phyloP scores from a whole-genome alignment of 2,329 filamentous ascomycete genomes.

The Trichophyton schoenleinii region DNA sequence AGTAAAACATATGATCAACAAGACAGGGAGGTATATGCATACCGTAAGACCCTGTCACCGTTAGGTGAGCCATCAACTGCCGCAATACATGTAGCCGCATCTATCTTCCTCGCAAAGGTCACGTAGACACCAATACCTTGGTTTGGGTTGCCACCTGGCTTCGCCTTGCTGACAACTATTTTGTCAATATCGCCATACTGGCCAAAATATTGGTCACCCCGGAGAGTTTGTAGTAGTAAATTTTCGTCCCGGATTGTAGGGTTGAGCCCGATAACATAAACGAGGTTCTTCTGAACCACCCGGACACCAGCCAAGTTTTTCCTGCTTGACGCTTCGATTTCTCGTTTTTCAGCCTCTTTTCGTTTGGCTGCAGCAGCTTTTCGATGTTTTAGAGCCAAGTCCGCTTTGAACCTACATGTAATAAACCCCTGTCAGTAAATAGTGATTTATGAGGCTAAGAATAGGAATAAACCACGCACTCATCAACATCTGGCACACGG shows the following conservation, averaged over 20 bases:
- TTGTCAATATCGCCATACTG: slow-evolving; percentile 98
- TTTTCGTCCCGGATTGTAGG: slow-evolving; percentile 88
- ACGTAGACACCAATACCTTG: slow-evolving; percentile 95
- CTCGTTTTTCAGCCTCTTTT: slow-evolving; percentile 90
- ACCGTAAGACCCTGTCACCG: slow-evolving; percentile 72
- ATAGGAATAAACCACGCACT: slow-evolving; percentile 48
- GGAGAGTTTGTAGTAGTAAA: slow-evolving; percentile 67
- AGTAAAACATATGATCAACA: neutral
- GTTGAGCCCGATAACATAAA: slow-evolving; percentile 91
- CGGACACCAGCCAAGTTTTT: slow-evolving; percentile 92
- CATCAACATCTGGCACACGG: slow-evolving; percentile 87
- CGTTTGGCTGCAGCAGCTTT: slow-evolving; percentile 83
- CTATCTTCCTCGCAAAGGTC: slow-evolving; percentile 86
- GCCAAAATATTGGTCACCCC: slow-evolving; percentile 87
- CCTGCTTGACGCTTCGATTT: slow-evolving; percentile 87
- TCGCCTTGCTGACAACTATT: slow-evolving; percentile 94
- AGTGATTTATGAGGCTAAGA: neutral
- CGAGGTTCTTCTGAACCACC: slow-evolving; percentile 95
- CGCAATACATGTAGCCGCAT: slow-evolving; percentile 78
- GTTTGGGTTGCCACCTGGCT: slow-evolving; percentile 56
- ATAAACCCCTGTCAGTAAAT: neutral
- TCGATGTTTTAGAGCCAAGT: slow-evolving; percentile 58
- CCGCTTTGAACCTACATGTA: slow-evolving; percentile 36
- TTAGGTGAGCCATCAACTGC: slow-evolving; percentile 89
- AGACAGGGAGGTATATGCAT: slow-evolving; percentile 36